A percentile compares a stretch with the other conserved stretches of the same genome.
phyloP scores from a whole-genome alignment of 2,329 filamentous ascomycete genomes.

The Alternaria hordeiaustralica region DNA sequence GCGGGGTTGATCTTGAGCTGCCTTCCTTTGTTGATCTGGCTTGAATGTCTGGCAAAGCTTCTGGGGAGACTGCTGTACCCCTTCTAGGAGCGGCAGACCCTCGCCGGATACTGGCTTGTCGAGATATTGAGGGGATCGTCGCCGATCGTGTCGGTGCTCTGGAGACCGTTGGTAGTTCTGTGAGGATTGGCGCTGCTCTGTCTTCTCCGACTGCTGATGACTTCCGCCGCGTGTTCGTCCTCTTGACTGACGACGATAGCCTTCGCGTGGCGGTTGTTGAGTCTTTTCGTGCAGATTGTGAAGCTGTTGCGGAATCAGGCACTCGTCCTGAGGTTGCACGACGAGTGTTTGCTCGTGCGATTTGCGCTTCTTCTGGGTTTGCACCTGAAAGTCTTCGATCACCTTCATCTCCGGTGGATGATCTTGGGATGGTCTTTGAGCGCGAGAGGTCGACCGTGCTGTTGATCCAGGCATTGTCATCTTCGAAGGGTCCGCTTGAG shows the following conservation, averaged over 20 bases:
- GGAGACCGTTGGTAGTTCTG: background rate
- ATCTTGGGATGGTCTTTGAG: background rate
- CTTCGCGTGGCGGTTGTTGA: slow-evolving; percentile 1
- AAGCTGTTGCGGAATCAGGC: background rate
- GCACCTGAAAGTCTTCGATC: background rate
- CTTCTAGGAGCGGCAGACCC: background rate
- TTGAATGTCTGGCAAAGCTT: background rate
- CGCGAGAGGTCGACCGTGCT: slow-evolving; percentile 12
- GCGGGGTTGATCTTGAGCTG: background rate
- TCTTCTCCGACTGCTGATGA: background rate
- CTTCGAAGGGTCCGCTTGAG: slow-evolving; percentile 10
- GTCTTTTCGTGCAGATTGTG: background rate
- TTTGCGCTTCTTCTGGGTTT: slow-evolving; percentile 1
- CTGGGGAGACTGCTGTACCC: background rate
- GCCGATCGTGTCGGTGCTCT: background rate
- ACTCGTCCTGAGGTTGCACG: slow-evolving; percentile 3
- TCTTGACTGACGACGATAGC: slow-evolving; percentile 11
- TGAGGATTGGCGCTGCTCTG: background rate
- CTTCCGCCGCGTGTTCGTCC: slow-evolving; percentile 7
- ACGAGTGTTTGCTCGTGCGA: background rate
- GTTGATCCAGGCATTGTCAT: slow-evolving; percentile 6
- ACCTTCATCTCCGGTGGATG: background rate
- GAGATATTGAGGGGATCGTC: background rate
- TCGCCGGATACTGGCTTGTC: background rate
- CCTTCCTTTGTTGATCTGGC: background rate